phyloP scores from a whole-genome alignment of 257 asterid genomes.

The Nicotiana sylvestris region DNA sequence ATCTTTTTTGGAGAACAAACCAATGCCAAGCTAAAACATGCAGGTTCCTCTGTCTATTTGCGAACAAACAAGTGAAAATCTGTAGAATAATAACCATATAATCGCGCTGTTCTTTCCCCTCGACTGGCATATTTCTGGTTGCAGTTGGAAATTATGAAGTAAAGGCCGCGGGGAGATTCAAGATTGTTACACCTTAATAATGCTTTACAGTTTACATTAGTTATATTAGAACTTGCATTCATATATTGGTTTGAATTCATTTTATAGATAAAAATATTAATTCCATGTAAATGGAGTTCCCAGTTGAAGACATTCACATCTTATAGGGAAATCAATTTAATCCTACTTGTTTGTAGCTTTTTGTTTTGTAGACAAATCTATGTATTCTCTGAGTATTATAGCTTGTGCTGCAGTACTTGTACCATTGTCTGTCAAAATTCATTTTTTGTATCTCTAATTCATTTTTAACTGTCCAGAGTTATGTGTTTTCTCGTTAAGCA shows the following conservation, averaged over 20 bases:
- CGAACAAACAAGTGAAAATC: background rate
- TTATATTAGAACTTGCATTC: background rate
- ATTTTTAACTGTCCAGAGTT: too few species aligned
- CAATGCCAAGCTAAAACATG: conserved; percentile 40
- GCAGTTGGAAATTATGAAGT: background rate
- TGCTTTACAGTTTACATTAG: background rate
- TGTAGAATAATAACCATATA: background rate
- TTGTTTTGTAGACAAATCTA: background rate
- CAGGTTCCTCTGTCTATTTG: background rate
- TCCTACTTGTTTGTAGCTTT: background rate
- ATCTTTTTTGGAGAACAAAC: conserved; percentile 69
- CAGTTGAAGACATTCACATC: background rate
- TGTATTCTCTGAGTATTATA: background rate
- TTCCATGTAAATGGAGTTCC: conserved; percentile 7
- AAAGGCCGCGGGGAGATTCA: background rate
- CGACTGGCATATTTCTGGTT: background rate
- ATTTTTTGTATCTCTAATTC: background rate
- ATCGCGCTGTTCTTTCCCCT: background rate
- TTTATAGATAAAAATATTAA: background rate
- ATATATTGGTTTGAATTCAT: background rate
- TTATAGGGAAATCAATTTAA: background rate
- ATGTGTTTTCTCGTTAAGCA: too few species aligned
- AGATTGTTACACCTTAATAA: background rate
- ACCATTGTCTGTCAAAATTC: background rate
- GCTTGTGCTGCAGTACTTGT: background rate